These are phyloP conservation scores for Globisporangium lucens DNA, from an alignment of 352 stramenopile genomes.

Conservation along the genomic window DNA sequence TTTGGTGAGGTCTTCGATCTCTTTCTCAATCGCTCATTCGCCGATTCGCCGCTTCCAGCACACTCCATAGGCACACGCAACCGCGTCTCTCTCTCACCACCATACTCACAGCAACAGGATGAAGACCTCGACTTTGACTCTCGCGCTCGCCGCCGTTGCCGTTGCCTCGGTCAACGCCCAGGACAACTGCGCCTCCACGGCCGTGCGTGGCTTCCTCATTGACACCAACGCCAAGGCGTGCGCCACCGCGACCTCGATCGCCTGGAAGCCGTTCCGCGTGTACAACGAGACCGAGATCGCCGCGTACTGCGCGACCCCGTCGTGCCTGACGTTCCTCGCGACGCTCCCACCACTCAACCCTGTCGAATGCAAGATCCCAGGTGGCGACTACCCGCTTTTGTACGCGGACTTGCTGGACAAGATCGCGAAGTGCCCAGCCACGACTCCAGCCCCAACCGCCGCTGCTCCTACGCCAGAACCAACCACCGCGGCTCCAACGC, in stretches of 20 bases:
- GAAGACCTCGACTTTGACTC: not conserved
- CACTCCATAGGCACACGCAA: not conserved
- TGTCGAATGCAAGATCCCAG: constrained; percentile 5
- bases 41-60: not conserved
- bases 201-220: not conserved
- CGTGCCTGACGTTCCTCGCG: constrained; percentile 8
- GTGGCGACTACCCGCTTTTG: not conserved
- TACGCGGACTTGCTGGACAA: not conserved
- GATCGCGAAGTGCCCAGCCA: not conserved
- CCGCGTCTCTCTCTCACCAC: not conserved
- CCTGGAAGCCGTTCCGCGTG: constrained; percentile 1
- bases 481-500: not conserved
- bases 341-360: constrained; percentile 10
- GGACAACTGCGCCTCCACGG: not conserved
- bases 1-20: not conserved
- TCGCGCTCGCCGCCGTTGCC: not conserved
- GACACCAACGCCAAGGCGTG: not conserved
- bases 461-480: not conserved
- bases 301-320: not conserved
- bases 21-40: not conserved
- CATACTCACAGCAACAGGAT: not conserved
- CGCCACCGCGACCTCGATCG: not conserved
- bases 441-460: not conserved
- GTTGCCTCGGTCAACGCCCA: not conserved
- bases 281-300: constrained; percentile 10